Evolutionary conservation across 2,329 filamentous ascomycete species (phyloP).

Genomic region (Trichoderma polysporum): DNA sequence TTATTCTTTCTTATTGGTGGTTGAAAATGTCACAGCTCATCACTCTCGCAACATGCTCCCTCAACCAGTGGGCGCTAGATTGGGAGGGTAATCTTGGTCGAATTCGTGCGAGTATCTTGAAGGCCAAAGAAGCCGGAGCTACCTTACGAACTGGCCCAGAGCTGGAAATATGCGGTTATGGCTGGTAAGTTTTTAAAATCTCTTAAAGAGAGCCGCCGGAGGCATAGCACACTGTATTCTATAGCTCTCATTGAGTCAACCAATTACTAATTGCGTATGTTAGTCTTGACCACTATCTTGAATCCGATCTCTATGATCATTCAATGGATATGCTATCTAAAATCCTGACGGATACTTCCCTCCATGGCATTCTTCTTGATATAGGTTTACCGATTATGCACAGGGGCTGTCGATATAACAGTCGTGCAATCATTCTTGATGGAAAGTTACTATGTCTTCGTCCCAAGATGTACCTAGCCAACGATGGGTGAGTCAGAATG

Average conservation of each 20-base stretch:
- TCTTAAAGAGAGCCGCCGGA: not conserved
- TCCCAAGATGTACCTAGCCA: conserved; percentile 60
- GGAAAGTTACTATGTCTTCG: conserved; percentile 69
- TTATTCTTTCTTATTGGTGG: not conserved
- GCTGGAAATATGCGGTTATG: conserved; percentile 46
- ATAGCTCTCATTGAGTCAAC: not conserved
- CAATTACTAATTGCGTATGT: not conserved
- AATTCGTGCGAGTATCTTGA: conserved; percentile 61
- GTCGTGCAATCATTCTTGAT: conserved; percentile 41
- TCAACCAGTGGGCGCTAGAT: conserved; percentile 13
- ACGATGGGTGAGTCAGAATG: conserved; percentile 30
- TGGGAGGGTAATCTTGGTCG: conserved; percentile 61
- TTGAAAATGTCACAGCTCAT: conserved; percentile 5
- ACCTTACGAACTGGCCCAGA: conserved; percentile 60
- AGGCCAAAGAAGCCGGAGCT: conserved; percentile 61
- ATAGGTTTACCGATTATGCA: conserved; percentile 45
- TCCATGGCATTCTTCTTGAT: conserved; percentile 41
- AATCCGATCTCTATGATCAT: conserved; percentile 40
- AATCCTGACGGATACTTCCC: conserved; percentile 35
- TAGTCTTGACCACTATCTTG: conserved; percentile 63
- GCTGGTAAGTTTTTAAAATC: conserved; percentile 25
- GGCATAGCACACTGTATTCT: not conserved
- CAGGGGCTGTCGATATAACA: conserved; percentile 26
- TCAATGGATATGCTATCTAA: conserved; percentile 34
- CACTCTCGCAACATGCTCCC: conserved; percentile 10